Evolutionary conservation across 805 yeast species (phyloP).

Genomic region (Spathaspora girioi): DNA sequence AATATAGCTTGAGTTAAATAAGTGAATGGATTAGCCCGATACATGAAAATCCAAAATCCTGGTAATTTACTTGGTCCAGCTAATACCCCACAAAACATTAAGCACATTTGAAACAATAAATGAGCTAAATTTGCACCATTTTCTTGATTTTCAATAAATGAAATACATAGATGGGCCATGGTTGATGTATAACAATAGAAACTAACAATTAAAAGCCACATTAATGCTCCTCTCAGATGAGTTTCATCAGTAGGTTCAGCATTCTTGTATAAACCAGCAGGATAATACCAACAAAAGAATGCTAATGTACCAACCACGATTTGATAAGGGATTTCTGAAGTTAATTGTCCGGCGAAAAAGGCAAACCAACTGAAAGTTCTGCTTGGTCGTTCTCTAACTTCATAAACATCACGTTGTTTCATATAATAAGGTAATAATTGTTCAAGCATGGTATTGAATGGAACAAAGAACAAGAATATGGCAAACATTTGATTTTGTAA

Average conservation of each 20-base stretch:
- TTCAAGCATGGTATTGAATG: conserved; percentile 30
- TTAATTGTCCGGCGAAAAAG: conserved; percentile 33
- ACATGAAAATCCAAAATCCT: conserved; percentile 65
- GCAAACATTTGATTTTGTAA: conserved; percentile 59
- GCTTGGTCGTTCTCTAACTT: conserved; percentile 37
- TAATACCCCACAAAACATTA: conserved; percentile 33
- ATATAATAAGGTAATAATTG: conserved; percentile 37
- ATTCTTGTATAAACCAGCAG: conserved; percentile 44
- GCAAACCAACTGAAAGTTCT: conserved; percentile 42
- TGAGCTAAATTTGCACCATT: conserved; percentile 29
- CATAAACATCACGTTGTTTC: conserved; percentile 35
- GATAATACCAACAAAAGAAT: conserved; percentile 56
- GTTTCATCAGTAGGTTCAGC: conserved; percentile 47
- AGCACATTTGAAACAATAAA: conserved; percentile 26
- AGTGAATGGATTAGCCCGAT: conserved; percentile 66
- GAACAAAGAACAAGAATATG: conserved; percentile 36
- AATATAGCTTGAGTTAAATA: conserved; percentile 57
- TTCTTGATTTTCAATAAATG: conserved; percentile 26
- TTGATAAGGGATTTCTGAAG: conserved; percentile 47
- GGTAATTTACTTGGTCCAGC: conserved; percentile 27
- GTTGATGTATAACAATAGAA: conserved; percentile 22
- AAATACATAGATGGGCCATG: conserved; percentile 24
- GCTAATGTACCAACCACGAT: conserved; percentile 36
- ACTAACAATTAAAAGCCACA: conserved; percentile 26
- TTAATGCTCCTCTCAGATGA: conserved; percentile 30